These are phyloP conservation scores for Amoeboaphelidium occidentale DNA, from an alignment of 371 early-diverging fungal species.

Conservation along the genomic window DNA sequence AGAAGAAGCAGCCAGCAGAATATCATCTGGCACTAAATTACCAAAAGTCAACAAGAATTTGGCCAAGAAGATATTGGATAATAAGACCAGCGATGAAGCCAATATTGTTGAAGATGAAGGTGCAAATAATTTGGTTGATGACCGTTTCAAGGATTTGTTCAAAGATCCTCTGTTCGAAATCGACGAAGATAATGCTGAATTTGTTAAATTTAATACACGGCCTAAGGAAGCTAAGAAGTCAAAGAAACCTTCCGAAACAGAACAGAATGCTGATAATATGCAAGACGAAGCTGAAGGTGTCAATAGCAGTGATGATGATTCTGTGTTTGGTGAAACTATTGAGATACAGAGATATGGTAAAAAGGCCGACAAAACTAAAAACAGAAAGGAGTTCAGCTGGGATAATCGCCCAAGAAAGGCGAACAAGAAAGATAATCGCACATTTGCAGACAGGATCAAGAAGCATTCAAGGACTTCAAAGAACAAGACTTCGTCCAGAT, in stretches of 20 bases:
- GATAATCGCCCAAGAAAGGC: too few relatives aligned
- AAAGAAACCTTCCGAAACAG: too few relatives aligned
- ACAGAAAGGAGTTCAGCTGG: too few relatives aligned
- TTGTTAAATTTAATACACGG: background rate
- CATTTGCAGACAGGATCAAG: too few relatives aligned
- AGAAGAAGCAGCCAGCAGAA: slow-evolving; percentile 64
- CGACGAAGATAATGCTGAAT: slow-evolving; percentile 23
- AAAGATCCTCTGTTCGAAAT: slow-evolving; percentile 77
- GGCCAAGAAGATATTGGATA: slow-evolving; percentile 36
- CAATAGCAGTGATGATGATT: background rate
- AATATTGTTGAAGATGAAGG: slow-evolving; percentile 13
- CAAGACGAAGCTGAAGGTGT: background rate
- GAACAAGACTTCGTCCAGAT: too few relatives aligned
- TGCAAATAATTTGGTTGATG: slow-evolving; percentile 36
- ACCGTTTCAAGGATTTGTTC: slow-evolving; percentile 69
- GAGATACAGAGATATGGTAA: too few relatives aligned
- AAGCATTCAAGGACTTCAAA: too few relatives aligned
- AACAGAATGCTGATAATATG: background rate
- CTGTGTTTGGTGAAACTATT: too few relatives aligned
- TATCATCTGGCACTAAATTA: slow-evolving; percentile 47
- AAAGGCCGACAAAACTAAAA: too few relatives aligned
- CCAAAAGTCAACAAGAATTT: slow-evolving; percentile 70
- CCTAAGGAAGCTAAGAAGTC: too few relatives aligned
- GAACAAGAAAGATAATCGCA: too few relatives aligned
- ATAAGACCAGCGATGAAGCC: slow-evolving; percentile 5